phyloP scores from a whole-genome alignment of 805 yeast species.

The Yarrowia sp. region DNA sequence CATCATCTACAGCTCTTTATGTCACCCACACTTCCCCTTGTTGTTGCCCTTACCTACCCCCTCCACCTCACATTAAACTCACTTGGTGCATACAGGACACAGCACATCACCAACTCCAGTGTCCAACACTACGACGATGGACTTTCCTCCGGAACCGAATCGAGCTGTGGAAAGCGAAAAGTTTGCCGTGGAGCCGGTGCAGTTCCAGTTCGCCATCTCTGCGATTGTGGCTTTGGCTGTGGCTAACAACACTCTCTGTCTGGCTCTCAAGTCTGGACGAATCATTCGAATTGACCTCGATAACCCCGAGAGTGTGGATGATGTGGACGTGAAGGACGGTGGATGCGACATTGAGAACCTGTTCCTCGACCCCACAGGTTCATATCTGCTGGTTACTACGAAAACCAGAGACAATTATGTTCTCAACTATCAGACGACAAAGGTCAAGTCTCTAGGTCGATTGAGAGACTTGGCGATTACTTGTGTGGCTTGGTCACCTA shows the following conservation, averaged over 20 bases:
- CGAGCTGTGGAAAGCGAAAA: conserved; percentile 40
- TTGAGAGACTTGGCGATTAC: conserved; percentile 57
- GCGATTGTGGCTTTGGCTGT: conserved; percentile 62
- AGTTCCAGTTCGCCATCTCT: conserved; percentile 58
- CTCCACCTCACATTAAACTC: too few relatives aligned
- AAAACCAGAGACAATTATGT: conserved; percentile 57
- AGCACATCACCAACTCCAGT: too few relatives aligned
- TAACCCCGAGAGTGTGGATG: conserved; percentile 65
- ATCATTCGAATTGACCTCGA: conserved; percentile 72
- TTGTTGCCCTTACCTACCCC: too few relatives aligned
- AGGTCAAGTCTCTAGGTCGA: conserved; percentile 55
- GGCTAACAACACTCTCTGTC: conserved; percentile 60
- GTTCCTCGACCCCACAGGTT: conserved; percentile 61
- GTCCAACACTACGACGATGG: conserved; percentile 6
- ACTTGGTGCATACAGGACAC: too few relatives aligned
- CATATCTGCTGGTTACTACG: conserved; percentile 60
- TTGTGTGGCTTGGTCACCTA: conserved; percentile 55
- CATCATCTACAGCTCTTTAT: too few relatives aligned
- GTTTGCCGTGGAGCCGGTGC: conserved; percentile 54
- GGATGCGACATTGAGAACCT: conserved; percentile 46
- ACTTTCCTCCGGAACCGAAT: conserved; percentile 38
- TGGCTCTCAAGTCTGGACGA: conserved; percentile 60
- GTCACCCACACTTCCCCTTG: too few relatives aligned
- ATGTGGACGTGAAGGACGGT: conserved; percentile 48
- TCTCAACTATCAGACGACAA: conserved; percentile 53